These are phyloP conservation scores for Thalassiosira ordinaria DNA, from an alignment of 352 stramenopile genomes.

Conservation along the genomic window DNA sequence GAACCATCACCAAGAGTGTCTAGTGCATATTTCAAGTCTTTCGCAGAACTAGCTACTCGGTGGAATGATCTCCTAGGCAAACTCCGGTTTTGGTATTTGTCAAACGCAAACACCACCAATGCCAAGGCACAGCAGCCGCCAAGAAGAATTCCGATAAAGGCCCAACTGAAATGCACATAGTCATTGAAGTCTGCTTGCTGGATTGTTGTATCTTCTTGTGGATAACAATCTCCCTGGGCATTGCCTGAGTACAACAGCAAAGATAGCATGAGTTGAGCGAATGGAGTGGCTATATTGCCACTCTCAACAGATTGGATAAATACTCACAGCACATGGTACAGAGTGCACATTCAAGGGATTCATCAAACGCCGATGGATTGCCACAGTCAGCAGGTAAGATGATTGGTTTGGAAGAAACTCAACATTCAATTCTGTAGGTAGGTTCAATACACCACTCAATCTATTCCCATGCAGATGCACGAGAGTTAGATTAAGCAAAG, in stretches of 20 bases:
- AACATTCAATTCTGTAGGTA: no score
- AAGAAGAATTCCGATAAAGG: constrained; percentile 8
- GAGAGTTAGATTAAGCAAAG: constrained; percentile 35
- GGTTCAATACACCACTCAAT: constrained; percentile 25
- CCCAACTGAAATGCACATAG: constrained; percentile 5
- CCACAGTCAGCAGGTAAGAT: no score
- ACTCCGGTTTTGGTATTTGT: constrained; percentile 3
- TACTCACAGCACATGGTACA: no score
- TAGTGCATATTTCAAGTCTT: constrained; percentile 16
- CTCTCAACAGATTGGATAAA: no score
- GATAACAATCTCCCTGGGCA: constrained; percentile 12
- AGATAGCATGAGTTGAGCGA: no score
- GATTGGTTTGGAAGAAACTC: no score
- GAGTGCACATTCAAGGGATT: no score
- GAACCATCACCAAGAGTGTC: constrained; percentile 2
- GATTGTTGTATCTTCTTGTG: no score
- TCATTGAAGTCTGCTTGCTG: background rate
- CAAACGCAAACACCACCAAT: background rate
- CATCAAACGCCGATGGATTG: no score
- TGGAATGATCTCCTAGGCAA: background rate
- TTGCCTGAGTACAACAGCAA: no score
- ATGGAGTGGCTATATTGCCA: no score
- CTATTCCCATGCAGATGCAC: constrained; percentile 50
- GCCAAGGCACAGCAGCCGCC: background rate
- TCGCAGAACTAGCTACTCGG: background rate